phyloP scores from a whole-genome alignment of 495 filamentous ascomycete species.

The Xylaria bambusicola region DNA sequence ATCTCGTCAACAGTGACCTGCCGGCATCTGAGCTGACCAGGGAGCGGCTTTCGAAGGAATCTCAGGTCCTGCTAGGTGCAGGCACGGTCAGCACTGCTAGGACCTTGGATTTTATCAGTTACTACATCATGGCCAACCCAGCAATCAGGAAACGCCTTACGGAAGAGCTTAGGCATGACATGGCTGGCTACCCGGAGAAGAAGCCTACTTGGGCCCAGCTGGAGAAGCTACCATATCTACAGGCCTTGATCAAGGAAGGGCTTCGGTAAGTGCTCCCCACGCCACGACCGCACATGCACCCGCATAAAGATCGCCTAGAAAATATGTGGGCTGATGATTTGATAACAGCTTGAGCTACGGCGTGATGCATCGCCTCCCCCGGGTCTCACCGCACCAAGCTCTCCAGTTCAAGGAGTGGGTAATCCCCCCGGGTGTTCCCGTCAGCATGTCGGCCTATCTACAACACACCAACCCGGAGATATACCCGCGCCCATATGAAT shows the following conservation, averaged over 20 bases:
- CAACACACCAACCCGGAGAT: constrained; percentile 37
- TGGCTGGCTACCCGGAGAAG: constrained; percentile 20
- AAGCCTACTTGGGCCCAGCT: constrained; percentile 29
- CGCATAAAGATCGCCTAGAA: no score
- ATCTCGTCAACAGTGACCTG: constrained; percentile 31
- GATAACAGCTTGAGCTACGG: constrained; percentile 23
- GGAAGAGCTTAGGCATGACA: constrained; percentile 14
- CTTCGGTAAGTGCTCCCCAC: constrained; percentile 27
- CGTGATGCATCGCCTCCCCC: constrained; percentile 23
- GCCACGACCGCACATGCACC: no score
- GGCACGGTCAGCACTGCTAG: constrained; percentile 30
- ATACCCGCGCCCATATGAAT: constrained; percentile 38
- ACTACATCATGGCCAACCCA: neutral
- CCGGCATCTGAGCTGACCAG: constrained; percentile 30
- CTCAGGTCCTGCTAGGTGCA: constrained; percentile 26
- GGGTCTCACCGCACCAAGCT: constrained; percentile 24
- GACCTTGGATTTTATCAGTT: constrained; percentile 27
- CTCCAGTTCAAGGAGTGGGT: constrained; percentile 12
- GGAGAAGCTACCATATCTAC: constrained; percentile 37
- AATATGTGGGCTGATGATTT: neutral
- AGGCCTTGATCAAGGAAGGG: constrained; percentile 43
- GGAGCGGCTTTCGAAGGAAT: constrained; percentile 31
- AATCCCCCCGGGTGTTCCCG: neutral
- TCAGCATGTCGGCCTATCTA: constrained; percentile 28
- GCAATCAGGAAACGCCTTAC: neutral